phyloP scores from a whole-genome alignment of 345 rosid species.

The Lenwebbia sp. region DNA sequence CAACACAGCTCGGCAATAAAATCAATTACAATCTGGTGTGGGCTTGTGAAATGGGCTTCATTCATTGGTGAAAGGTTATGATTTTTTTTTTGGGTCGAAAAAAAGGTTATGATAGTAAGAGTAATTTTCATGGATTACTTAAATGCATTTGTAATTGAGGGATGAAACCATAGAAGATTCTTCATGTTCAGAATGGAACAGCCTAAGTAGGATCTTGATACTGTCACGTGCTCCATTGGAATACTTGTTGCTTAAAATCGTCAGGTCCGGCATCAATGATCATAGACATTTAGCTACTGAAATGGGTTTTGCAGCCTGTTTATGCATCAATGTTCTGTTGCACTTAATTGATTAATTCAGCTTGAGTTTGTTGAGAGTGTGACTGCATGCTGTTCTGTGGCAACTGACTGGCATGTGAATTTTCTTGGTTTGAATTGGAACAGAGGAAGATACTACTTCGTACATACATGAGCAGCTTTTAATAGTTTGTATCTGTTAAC shows the following conservation, averaged over 20 bases:
- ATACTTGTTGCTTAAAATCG: not conserved
- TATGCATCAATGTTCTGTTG: not conserved
- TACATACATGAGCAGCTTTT: not conserved
- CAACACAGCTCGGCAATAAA: not conserved
- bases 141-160: not conserved
- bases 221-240: not conserved
- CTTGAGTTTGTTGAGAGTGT: not conserved
- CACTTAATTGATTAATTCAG: not conserved
- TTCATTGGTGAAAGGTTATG: not conserved
- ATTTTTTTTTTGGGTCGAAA: not conserved
- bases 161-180: not conserved
- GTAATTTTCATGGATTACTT: not conserved
- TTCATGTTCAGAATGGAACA: not conserved
- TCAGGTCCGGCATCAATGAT: not conserved
- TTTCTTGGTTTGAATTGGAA: not conserved
- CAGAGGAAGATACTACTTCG: not conserved
- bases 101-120: not conserved
- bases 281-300: not conserved
- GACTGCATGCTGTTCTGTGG: not conserved
- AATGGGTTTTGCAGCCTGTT: not conserved
- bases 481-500: not conserved
- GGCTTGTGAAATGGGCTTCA: not conserved
- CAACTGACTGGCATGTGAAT: not conserved
- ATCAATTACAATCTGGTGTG: not conserved
- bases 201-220: not conserved